Conservation (phyloP, 495 filamentous ascomycete species). For the Lophiostoma macrostomum region DNA sequence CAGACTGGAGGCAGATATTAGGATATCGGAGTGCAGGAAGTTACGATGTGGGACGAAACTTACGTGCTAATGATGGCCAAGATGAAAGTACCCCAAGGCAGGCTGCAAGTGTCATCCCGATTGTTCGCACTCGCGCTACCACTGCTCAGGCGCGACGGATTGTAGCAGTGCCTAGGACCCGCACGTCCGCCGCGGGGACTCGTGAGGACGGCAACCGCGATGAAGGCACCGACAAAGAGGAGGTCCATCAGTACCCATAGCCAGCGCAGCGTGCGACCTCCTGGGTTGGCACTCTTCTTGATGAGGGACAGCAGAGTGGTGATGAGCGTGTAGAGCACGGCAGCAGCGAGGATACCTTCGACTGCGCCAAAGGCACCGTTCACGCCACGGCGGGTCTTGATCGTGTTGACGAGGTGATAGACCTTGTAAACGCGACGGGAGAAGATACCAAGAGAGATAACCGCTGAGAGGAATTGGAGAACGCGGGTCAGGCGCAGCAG, state of each 20-base stretch:
- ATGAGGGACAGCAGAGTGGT: constrained; percentile 20
- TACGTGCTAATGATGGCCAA: constrained; percentile 36
- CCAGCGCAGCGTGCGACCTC: constrained; percentile 32
- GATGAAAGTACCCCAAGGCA: constrained; percentile 34
- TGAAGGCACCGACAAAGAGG: constrained; percentile 40
- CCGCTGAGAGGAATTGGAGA: constrained; percentile 41
- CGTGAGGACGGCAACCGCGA: constrained; percentile 40
- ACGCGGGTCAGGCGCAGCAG: constrained; percentile 34
- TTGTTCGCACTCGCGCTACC: constrained; percentile 5
- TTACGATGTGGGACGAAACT: constrained; percentile 6
- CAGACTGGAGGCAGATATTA: constrained; percentile 10
- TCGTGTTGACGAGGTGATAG: constrained; percentile 33
- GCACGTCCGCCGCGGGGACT: constrained; percentile 32
- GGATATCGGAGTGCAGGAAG: neutral
- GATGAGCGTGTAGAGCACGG: constrained; percentile 38
- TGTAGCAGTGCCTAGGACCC: constrained; percentile 31
- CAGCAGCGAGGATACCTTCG: constrained; percentile 41
- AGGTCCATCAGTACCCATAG: constrained; percentile 35
- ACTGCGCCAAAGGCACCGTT: constrained; percentile 36
- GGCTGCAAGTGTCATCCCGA: constrained; percentile 13
- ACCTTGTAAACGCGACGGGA: constrained; percentile 39
- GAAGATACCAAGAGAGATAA: constrained; percentile 43
- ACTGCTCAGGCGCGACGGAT: neutral
- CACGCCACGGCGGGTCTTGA: constrained; percentile 23
- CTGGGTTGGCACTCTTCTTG: constrained; percentile 24